Percentiles rank a stretch among this genome's conserved stretches.
phyloP scores from a whole-genome alignment of 306 rosid genomes.

The Fragaria ananassa region DNA sequence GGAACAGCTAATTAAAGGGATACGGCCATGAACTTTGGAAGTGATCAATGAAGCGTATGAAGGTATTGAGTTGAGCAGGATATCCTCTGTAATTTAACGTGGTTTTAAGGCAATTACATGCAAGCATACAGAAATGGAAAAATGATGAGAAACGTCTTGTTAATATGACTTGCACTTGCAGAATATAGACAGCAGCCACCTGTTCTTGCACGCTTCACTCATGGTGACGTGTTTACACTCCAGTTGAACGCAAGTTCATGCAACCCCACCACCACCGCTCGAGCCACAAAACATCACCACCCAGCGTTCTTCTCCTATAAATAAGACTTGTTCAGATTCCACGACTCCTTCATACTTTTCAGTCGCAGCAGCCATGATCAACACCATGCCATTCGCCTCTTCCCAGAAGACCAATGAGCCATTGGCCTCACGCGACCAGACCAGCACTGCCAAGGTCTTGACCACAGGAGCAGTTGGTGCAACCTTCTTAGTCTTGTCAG shows the following conservation, averaged over 20 bases:
- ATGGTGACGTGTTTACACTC: not conserved
- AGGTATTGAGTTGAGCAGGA: not conserved
- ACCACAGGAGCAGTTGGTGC: slow-evolving; percentile 50
- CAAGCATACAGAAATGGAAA: not conserved
- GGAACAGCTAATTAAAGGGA: not conserved
- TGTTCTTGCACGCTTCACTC: not conserved
- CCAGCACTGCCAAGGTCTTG: slow-evolving; percentile 35
- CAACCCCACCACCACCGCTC: not conserved
- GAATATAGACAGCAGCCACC: not conserved
- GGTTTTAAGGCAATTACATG: not conserved
- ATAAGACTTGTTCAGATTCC: not conserved
- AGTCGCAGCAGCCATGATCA: not conserved
- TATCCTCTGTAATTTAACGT: not conserved
- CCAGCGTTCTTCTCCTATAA: not conserved
- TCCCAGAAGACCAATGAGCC: not conserved
- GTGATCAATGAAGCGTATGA: no score
- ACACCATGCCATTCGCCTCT: not conserved
- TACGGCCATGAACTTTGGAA: not conserved
- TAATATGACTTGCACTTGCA: not conserved
- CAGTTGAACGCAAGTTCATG: not conserved
- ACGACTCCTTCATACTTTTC: not conserved
- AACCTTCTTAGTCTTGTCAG: slow-evolving; percentile 46
- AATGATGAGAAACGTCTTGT: not conserved
- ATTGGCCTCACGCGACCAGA: slow-evolving; percentile 28
- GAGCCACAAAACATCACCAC: not conserved